Evolutionary conservation across 805 yeast genomes (phyloP).

Genomic region (Barnettozyma pratensis): DNA sequence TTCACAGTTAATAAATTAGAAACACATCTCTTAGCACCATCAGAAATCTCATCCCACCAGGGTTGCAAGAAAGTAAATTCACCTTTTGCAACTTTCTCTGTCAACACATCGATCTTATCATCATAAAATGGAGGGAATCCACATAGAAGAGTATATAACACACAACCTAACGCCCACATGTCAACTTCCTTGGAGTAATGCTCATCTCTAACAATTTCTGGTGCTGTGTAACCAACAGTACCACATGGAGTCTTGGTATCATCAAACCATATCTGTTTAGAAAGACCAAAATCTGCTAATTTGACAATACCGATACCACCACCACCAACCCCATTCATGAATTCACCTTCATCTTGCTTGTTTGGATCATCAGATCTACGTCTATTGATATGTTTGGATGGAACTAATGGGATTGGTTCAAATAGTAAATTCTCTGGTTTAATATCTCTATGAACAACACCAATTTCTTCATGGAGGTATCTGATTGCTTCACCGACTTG

Average conservation of each 20-base stretch:
- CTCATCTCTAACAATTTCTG: constrained; percentile 59
- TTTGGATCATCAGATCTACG: constrained; percentile 54
- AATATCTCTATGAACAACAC: constrained; percentile 92
- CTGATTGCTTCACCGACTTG: constrained; percentile 85
- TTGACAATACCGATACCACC: constrained; percentile 62
- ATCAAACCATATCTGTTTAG: constrained; percentile 48
- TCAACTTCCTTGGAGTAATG: constrained; percentile 64
- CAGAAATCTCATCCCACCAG: constrained; percentile 84
- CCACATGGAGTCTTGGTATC: constrained; percentile 70
- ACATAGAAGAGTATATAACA: constrained; percentile 59
- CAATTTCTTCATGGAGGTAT: constrained; percentile 85
- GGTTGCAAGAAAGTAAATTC: constrained; percentile 71
- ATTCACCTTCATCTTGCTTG: constrained; percentile 59
- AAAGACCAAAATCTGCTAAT: constrained; percentile 66
- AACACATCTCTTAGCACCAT: constrained; percentile 66
- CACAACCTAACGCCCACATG: constrained; percentile 73
- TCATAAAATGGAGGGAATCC: constrained; percentile 78
- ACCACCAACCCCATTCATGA: constrained; percentile 47
- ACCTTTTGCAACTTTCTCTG: constrained; percentile 66
- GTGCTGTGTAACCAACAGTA: constrained; percentile 72
- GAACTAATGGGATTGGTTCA: constrained; percentile 35
- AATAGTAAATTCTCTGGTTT: constrained; percentile 90
- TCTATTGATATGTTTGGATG: constrained; percentile 13
- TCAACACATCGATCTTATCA: constrained; percentile 55
- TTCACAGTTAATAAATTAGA: constrained; percentile 61